These are phyloP conservation scores for Cryptococcus deneoformans DNA, from an alignment of 1,284 basidiomycete species.

Conservation along the genomic window DNA sequence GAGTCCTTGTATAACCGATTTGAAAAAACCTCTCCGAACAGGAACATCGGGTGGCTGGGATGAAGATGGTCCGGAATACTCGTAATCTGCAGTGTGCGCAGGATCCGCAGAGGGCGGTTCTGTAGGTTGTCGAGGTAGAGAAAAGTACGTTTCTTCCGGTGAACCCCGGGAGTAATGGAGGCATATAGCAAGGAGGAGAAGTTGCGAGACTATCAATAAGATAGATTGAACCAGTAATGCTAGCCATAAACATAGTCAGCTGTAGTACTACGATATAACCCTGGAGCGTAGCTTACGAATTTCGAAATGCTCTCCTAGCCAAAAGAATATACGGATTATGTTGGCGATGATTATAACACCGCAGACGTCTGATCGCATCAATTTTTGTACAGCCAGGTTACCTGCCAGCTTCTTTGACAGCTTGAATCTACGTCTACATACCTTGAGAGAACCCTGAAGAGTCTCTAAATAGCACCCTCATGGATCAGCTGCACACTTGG, in stretches of 20 bases:
- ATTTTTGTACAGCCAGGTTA: not conserved
- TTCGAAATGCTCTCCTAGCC: constrained; percentile 54
- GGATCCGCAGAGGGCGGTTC: too few species aligned
- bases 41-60: too few species aligned
- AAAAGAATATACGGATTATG: constrained; percentile 52
- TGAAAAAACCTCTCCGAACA: not conserved
- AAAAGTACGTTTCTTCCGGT: not conserved
- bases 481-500: not conserved
- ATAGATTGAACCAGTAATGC: constrained; percentile 52
- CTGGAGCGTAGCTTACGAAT: constrained; percentile 31
- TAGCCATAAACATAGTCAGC: constrained; percentile 13
- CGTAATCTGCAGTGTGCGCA: too few species aligned
- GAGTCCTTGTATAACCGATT: constrained; percentile 1
- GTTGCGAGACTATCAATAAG: constrained; percentile 53
- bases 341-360: constrained; percentile 49
- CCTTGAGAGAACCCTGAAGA: constrained; percentile 49
- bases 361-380: constrained; percentile 35
- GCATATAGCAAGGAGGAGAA: constrained; percentile 53
- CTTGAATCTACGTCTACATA: constrained; percentile 7
- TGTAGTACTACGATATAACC: not conserved
- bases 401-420: not conserved
- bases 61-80: too few species aligned
- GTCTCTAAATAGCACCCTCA: constrained; percentile 24
- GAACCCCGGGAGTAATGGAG: constrained; percentile 46
- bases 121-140: not conserved